These are phyloP conservation scores for Vairimorpha apis DNA, from an alignment of 371 early-diverging fungal genomes.

Conservation along the genomic window DNA sequence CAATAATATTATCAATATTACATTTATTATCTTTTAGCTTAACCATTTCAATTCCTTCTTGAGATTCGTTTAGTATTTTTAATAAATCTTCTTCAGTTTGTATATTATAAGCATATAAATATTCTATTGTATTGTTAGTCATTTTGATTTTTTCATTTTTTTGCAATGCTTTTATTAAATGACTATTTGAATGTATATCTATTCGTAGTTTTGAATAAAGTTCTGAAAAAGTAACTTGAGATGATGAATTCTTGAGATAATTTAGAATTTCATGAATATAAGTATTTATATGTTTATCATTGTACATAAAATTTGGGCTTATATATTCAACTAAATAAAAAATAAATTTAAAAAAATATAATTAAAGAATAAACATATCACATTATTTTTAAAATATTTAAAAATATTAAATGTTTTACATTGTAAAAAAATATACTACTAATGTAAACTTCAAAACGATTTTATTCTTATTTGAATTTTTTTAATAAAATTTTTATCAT, in stretches of 20 bases:
- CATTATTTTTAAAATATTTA: too few species aligned
- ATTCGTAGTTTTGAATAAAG: constrained; percentile 53
- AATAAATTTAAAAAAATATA: too few species aligned
- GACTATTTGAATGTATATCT: constrained; percentile 47
- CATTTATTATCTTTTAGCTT: constrained; percentile 56
- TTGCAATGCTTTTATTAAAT: constrained; percentile 48
- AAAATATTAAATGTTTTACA: neutral
- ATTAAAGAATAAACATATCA: too few species aligned
- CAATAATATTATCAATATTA: constrained; percentile 53
- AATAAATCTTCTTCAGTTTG: constrained; percentile 58
- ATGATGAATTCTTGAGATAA: constrained; percentile 44
- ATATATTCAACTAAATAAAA: too few species aligned
- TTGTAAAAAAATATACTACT: too few species aligned
- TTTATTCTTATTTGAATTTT: too few species aligned
- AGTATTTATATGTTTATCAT: constrained; percentile 59
- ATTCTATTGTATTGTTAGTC: constrained; percentile 52
- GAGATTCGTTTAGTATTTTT: constrained; percentile 45
- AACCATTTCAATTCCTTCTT: constrained; percentile 58
- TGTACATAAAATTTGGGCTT: neutral
- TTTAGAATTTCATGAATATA: constrained; percentile 62
- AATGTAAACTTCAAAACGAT: too few species aligned
- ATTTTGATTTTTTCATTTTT: constrained; percentile 59
- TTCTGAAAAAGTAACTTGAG: constrained; percentile 53
- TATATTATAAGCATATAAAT: constrained; percentile 58
- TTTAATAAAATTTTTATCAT: too few species aligned